Conservation (phyloP, 305 asterid species). For the Rubia peregrina region DNA sequence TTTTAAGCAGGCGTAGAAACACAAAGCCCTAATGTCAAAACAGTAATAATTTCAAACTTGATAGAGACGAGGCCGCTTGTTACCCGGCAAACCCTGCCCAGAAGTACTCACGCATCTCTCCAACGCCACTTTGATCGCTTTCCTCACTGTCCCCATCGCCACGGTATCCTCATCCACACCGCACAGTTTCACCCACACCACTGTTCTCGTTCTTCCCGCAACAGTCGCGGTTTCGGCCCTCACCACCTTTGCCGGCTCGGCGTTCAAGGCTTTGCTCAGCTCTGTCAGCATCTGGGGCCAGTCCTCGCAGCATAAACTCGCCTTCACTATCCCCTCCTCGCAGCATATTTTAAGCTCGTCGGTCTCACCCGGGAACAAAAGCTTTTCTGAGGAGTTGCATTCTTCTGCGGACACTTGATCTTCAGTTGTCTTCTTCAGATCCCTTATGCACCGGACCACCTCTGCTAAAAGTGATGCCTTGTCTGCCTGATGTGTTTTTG, state of each 20-base stretch:
- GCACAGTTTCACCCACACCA: slow-evolving; percentile 41
- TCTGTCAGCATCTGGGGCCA: slow-evolving; percentile 55
- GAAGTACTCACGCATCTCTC: slow-evolving; percentile 49
- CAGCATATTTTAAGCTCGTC: slow-evolving; percentile 48
- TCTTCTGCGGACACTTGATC: slow-evolving; percentile 11
- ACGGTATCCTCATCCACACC: slow-evolving; percentile 23
- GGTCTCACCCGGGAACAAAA: slow-evolving; percentile 46
- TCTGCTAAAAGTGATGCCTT: slow-evolving; percentile 85
- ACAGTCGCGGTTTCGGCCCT: slow-evolving; percentile 76
- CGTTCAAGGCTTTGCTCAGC: slow-evolving; percentile 46
- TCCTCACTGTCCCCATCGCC: slow-evolving; percentile 37
- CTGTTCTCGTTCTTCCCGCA: slow-evolving; percentile 65
- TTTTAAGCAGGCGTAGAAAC: not conserved
- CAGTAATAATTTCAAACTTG: slow-evolving; percentile 25
- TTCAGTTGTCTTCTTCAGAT: slow-evolving; percentile 48
- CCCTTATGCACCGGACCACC: slow-evolving; percentile 62
- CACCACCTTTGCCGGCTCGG: slow-evolving; percentile 49
- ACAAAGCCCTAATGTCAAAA: slow-evolving; percentile 1
- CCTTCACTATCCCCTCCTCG: slow-evolving; percentile 35
- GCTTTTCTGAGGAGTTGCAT: slow-evolving; percentile 13
- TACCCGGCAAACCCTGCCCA: slow-evolving; percentile 49
- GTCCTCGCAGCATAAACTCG: slow-evolving; percentile 65
- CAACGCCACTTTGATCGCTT: slow-evolving; percentile 56
- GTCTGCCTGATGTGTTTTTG: slow-evolving; percentile 44
- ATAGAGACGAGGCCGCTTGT: slow-evolving; percentile 67